phyloP scores from a whole-genome alignment of 2,329 filamentous ascomycete genomes.

The Alternaria solani region DNA sequence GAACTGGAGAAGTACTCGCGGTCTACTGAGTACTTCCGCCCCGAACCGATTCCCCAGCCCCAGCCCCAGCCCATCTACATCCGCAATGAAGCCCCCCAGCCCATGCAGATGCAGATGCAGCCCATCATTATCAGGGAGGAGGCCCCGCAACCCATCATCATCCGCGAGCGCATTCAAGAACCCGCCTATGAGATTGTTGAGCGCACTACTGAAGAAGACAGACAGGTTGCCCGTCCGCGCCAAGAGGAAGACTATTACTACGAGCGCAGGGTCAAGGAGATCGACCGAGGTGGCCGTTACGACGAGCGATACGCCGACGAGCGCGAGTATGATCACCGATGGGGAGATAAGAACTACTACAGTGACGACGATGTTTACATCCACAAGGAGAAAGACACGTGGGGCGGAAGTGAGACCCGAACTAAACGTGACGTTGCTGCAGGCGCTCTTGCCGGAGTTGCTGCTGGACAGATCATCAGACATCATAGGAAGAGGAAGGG shows the following conservation, averaged over 20 bases:
- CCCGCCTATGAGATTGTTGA: conserved; percentile 68
- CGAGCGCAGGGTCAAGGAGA: conserved; percentile 64
- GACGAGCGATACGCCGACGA: conserved; percentile 50
- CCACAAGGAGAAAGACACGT: conserved; percentile 60
- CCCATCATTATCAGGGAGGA: conserved; percentile 57
- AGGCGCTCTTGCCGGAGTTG: conserved; percentile 67
- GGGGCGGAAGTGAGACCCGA: conserved; percentile 53
- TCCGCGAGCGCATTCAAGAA: conserved; percentile 57
- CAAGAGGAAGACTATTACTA: conserved; percentile 69
- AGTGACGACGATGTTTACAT: conserved; percentile 70
- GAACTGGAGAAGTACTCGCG: conserved; percentile 62
- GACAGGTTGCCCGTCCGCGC: conserved; percentile 55
- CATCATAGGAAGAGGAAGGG: conserved; percentile 66
- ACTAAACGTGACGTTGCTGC: conserved; percentile 69
- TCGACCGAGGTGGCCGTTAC: conserved; percentile 58
- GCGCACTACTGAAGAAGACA: conserved; percentile 64
- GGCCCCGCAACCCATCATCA: conserved; percentile 55
- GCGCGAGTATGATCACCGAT: conserved; percentile 38
- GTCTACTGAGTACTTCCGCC: conserved; percentile 61
- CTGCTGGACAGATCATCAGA: conserved; percentile 67
- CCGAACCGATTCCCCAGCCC: conserved; percentile 45
- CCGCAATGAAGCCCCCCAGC: conserved; percentile 58
- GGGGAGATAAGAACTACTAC: conserved; percentile 58
- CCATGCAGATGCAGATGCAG: conserved; percentile 53
- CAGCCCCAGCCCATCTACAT: conserved; percentile 58